These are phyloP conservation scores for Xylaria multiplex DNA, from an alignment of 2,329 filamentous ascomycete species.

Conservation along the genomic window DNA sequence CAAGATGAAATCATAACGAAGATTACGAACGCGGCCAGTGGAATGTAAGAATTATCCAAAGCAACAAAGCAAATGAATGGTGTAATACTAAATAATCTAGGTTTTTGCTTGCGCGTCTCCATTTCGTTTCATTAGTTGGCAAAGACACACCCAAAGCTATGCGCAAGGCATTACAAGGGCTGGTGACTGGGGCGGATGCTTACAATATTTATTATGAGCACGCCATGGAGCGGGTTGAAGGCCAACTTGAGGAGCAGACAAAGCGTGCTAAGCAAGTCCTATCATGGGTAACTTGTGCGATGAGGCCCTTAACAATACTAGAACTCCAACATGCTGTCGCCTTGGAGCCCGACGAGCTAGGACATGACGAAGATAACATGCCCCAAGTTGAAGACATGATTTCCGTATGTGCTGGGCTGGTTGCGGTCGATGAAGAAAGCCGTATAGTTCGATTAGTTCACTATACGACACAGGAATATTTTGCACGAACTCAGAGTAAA, in stretches of 20 bases:
- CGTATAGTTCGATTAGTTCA: constrained; percentile 57
- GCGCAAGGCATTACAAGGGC: constrained; percentile 43
- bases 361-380: constrained; percentile 52
- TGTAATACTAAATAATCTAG: constrained; percentile 37
- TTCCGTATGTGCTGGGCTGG: constrained; percentile 55
- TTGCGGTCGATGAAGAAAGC: constrained; percentile 54
- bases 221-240: constrained; percentile 56
- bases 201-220: constrained; percentile 55
- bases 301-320: constrained; percentile 45
- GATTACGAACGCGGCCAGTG: constrained; percentile 44
- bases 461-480: constrained; percentile 59
- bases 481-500: constrained; percentile 45
- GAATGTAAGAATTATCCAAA: constrained; percentile 48
- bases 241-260: constrained; percentile 47
- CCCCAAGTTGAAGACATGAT: constrained; percentile 49
- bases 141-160: constrained; percentile 51
- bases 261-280: constrained; percentile 53
- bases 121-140: constrained; percentile 49
- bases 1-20: constrained; percentile 28
- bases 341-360: constrained; percentile 43
- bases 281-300: constrained; percentile 54
- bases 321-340: constrained; percentile 58
- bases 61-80: background rate
- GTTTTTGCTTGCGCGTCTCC: constrained; percentile 54
- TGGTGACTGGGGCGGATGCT: constrained; percentile 47